phyloP scores from a whole-genome alignment of 306 rosid genomes.

The Pachyrhizus erosus region DNA sequence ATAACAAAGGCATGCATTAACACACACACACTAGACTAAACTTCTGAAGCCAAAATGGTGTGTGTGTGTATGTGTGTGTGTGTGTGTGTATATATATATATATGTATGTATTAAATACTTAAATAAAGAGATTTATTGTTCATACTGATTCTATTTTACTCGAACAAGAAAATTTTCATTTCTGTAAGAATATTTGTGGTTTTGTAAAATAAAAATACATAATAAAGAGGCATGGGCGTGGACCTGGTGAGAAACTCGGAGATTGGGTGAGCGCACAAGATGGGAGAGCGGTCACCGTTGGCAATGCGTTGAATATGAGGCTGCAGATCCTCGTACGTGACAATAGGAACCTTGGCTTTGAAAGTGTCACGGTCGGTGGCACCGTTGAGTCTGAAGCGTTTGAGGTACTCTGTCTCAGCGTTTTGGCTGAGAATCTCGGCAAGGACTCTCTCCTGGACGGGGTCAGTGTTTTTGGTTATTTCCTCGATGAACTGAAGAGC shows the following conservation, averaged over 20 bases:
- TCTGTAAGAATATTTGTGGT: no score
- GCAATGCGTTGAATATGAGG: constrained; percentile 86
- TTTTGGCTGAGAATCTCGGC: constrained; percentile 69
- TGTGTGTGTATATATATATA: no score
- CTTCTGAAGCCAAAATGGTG: no score
- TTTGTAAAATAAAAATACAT: no score
- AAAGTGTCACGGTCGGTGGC: constrained; percentile 72
- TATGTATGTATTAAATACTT: no score
- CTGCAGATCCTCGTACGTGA: constrained; percentile 77
- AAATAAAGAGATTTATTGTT: no score
- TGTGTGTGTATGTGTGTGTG: no score
- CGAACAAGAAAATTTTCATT: no score
- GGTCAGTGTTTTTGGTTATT: constrained; percentile 64
- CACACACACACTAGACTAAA: no score
- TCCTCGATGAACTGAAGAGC: constrained; percentile 73
- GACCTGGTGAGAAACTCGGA: constrained; percentile 97
- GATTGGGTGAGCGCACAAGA: constrained; percentile 71
- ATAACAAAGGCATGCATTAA: no score
- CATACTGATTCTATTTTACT: no score
- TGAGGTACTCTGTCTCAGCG: constrained; percentile 73
- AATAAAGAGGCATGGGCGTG: not conserved
- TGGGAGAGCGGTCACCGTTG: constrained; percentile 83
- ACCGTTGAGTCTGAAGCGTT: constrained; percentile 60
- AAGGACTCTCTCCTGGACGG: constrained; percentile 56
- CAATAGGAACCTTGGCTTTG: constrained; percentile 78